A percentile compares a stretch with the other conserved stretches of the same genome.
Evolutionary conservation across 345 rosid species (phyloP).

Genomic region (Acer yangbiense): DNA sequence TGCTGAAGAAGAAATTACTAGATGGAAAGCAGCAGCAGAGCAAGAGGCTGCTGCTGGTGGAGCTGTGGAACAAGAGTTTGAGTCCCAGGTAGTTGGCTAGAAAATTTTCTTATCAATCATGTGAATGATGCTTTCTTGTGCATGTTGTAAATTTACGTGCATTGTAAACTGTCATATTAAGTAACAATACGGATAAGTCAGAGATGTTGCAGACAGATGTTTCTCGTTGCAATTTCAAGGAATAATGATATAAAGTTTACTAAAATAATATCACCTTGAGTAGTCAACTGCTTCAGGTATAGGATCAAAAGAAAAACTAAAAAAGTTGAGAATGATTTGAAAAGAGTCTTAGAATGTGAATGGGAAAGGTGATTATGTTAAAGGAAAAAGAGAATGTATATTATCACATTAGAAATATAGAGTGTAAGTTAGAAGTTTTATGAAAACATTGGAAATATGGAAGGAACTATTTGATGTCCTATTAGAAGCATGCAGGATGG

Average conservation of each 20-base stretch:
- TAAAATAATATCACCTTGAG: neutral
- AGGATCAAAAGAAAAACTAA: neutral
- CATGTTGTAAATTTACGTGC: neutral
- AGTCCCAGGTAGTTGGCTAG: conserved; percentile 56
- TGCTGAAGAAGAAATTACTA: conserved; percentile 95
- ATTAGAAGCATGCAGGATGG: neutral
- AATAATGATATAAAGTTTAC: neutral
- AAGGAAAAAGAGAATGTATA: neutral
- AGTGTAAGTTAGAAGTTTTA: neutral
- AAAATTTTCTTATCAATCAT: neutral
- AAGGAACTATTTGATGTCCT: neutral
- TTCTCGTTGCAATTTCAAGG: conserved; percentile 8
- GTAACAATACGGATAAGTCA: neutral
- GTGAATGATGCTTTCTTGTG: neutral
- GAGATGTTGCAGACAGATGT: neutral
- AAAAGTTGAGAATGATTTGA: neutral
- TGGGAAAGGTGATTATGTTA: neutral
- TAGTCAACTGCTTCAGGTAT: neutral
- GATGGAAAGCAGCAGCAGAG: conserved; percentile 99
- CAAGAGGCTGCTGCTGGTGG: conserved; percentile 98
- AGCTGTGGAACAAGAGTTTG: conserved; percentile 85
- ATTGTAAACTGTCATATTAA: neutral
- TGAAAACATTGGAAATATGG: neutral
- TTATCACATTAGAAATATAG: neutral
- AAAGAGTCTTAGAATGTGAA: neutral